Percentiles rank a stretch among this genome's conserved stretches.
Evolutionary conservation across 78 protist species (phyloP).

Genomic region (Anaeramoeba flamelloides): DNA sequence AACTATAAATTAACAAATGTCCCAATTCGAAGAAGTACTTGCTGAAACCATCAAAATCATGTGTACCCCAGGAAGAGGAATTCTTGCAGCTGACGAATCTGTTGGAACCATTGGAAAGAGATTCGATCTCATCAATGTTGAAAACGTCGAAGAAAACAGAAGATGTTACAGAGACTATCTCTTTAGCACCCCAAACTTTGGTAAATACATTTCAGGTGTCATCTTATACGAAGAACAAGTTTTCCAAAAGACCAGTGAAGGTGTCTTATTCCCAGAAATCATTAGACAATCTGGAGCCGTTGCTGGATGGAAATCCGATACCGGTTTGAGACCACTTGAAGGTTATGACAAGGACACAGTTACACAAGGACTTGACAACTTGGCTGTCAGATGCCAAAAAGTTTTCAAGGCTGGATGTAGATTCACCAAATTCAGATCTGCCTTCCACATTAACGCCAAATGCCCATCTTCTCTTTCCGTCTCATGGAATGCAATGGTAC

Average conservation of each 20-base stretch:
- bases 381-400: constrained; percentile 43
- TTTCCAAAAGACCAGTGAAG: constrained; percentile 52
- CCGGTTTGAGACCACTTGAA: constrained; percentile 28
- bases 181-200: constrained; percentile 36
- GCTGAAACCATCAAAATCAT: neutral
- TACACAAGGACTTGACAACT: constrained; percentile 74
- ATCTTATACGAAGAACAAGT: constrained; percentile 78
- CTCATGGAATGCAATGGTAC: constrained; percentile 51
- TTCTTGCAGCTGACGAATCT: constrained; percentile 83
- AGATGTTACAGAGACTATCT: constrained; percentile 70
- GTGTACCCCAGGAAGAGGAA: constrained; percentile 61
- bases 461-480: constrained; percentile 53
- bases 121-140: constrained; percentile 51
- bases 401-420: constrained; percentile 76
- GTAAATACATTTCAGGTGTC: constrained; percentile 59
- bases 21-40: too few species aligned
- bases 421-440: constrained; percentile 74
- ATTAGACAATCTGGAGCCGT: constrained; percentile 39
- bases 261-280: constrained; percentile 44
- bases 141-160: constrained; percentile 68
- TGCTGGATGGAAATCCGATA: constrained; percentile 77
- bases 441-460: constrained; percentile 43
- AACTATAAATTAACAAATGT: too few species aligned
- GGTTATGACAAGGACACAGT: constrained; percentile 50
- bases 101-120: constrained; percentile 72